Evolutionary conservation across 371 early-diverging fungal species (phyloP), one percentile per base, ranked within the genome.

Genomic region (Chytridiales sp.): DNA sequence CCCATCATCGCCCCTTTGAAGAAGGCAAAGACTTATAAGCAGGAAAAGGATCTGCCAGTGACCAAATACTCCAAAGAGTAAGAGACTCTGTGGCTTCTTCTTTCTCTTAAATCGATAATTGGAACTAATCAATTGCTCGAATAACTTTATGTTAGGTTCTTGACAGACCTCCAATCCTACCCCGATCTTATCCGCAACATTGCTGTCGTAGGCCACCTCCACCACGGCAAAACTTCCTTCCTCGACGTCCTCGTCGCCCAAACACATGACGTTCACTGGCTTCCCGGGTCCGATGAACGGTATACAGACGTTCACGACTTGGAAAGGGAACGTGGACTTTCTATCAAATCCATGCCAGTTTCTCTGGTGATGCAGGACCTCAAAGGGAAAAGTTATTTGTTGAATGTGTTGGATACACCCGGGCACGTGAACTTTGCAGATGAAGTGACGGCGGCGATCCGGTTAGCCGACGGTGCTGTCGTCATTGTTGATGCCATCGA

Each of bases 401-500:
- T 96, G 34, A 94, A 96, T 64, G 64, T 97, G 11, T 63, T 94
- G 42, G 99, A 98, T 66, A 92, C 96, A 1, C 98, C 99, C n/a
- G 98, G 75, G 30, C 98, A 98, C 61, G 90, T 88, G 30, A 89
- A 95, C 63, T 98, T 96, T 64, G 81, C 89, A 24, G 98, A 97
- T 68, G 97, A 98, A 65, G 91, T 92, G 0, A 83, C 88, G 4
- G 93, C 93, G 47, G 89, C 90, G 36, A 69, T 92, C 49, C 82
- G 94, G 32, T 68, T 98, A 46, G 84, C 86, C 21, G 99, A 98
- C 73, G 98, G 98, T 62, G 90, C 86, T 8, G 90, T 90, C n/a
- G 67, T 98, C 32, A 85, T 97, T 0, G 97, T 98, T 5, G 98
- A 98, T 75, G 95, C 90, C 1, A 83, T 97, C 8, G 98, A 98